Percentiles rank a stretch among this genome's conserved stretches.
These are phyloP conservation scores for Vitis hybrid DNA, from an alignment of 177 flowering plant species.

Conservation along the genomic window DNA sequence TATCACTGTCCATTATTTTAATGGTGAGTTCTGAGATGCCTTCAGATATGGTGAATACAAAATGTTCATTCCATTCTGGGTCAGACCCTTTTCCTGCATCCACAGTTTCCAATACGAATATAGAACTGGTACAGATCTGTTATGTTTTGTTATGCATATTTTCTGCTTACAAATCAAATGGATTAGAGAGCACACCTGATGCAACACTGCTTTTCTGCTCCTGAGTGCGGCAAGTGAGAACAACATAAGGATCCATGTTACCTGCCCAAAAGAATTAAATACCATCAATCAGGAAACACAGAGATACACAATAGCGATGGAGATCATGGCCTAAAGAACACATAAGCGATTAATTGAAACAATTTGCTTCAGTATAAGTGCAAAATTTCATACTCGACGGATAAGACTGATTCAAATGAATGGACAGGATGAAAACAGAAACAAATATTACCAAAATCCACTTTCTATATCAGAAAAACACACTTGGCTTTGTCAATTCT, in stretches of 20 bases:
- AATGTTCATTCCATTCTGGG: constrained; percentile 88
- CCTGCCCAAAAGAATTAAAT: constrained; percentile 30
- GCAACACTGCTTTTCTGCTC: constrained; percentile 77
- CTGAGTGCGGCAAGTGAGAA: constrained; percentile 60
- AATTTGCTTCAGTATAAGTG: too few species aligned
- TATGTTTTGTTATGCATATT: too few species aligned
- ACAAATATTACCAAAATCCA: not conserved
- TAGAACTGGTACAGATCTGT: too few species aligned
- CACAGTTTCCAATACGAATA: not conserved
- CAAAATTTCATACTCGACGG: too few species aligned
- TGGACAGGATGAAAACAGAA: not conserved
- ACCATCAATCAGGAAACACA: not conserved
- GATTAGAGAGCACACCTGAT: constrained; percentile 38
- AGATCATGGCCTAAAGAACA: not conserved
- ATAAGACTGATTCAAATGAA: not conserved
- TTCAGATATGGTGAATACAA: constrained; percentile 50
- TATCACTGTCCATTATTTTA: constrained; percentile 68
- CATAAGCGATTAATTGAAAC: not conserved
- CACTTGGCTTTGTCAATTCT: not conserved
- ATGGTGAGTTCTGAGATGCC: constrained; percentile 43
- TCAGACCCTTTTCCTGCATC: constrained; percentile 61
- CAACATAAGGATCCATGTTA: constrained; percentile 74
- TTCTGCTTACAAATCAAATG: too few species aligned
- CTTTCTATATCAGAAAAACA: not conserved
- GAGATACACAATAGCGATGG: not conserved